Base-by-base conservation (phyloP, 2,329 filamentous ascomycete genomes). In the Hypoxylon rubiginosum region DNA sequence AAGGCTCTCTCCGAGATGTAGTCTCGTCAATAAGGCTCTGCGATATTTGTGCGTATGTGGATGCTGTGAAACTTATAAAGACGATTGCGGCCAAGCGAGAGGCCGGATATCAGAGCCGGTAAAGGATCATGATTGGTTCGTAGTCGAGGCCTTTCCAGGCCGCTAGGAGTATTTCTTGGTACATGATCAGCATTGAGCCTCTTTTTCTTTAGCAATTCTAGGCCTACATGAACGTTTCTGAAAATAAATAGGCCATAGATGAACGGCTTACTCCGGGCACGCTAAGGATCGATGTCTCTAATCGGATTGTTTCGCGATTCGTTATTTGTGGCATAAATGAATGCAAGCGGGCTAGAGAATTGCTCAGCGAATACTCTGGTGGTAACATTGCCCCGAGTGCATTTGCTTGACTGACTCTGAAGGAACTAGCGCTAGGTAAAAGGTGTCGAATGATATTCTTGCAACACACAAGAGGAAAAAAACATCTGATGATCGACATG, bases 161-260 rank as follows among this genome's bases (percentile, higher is more conserved):
- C 61, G 61, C 46, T 56, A 45, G 57, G 61, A 64, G 65, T 57
- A 64, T 62, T 64, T 17, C 9, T 43, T 64, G 30, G 36, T 58
- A 56, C 53, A 56, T 48, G 61, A 64, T 62, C 65, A 65, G 51
- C 57, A 48, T 64, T 61, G 65, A 67, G 65, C 65, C 61, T 62
- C 65, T 58, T 17, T 34, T 56, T 21, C 41, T 13, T 26, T 24
- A 4, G 21, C 4, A 21, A 55, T 48, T 54, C 41, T 50, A 49
- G 43, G 34, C 36, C 48, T 43, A 56, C 43, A 17, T 28, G 52
- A 39, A 13, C 13, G 13, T 32, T 49, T 55, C 36, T 32, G 52
- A 55, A 45, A 55, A 30, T 55, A 55, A 24, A 55, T 26, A 28
- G 24, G 9, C n/a, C 11, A 9, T 32, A 30, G 9, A 32, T 45